A percentile compares a stretch with the other conserved stretches of the same genome.
These are phyloP conservation scores for Mycosphaerella sp. DNA, from an alignment of 2,329 filamentous ascomycete species.

Conservation along the genomic window DNA sequence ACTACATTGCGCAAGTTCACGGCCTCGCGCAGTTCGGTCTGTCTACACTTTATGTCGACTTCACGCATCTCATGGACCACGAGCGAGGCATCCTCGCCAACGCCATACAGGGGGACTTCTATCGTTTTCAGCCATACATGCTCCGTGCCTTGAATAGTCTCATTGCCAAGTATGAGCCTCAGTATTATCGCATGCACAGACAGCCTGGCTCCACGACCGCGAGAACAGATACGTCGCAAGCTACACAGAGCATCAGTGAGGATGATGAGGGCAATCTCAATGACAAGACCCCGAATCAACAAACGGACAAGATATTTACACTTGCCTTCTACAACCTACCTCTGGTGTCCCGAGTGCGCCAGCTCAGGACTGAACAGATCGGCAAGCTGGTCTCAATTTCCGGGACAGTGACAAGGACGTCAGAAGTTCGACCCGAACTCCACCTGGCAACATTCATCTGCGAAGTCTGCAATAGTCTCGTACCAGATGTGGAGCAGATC, in stretches of 20 bases:
- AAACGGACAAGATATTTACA: constrained; percentile 93
- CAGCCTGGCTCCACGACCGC: constrained; percentile 71
- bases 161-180: constrained; percentile 88
- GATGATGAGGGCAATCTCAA: constrained; percentile 51
- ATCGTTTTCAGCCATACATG: constrained; percentile 89
- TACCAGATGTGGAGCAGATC: constrained; percentile 91
- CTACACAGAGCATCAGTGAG: constrained; percentile 54
- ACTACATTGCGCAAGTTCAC: constrained; percentile 78
- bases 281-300: constrained; percentile 78
- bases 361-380: constrained; percentile 81
- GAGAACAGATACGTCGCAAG: constrained; percentile 54
- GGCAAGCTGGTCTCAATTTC: constrained; percentile 93
- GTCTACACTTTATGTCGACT: constrained; percentile 85
- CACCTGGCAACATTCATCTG: constrained; percentile 89
- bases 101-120: constrained; percentile 84
- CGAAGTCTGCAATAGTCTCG: constrained; percentile 74
- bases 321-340: constrained; percentile 91
- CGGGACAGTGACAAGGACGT: constrained; percentile 92
- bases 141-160: constrained; percentile 83
- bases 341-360: constrained; percentile 75
- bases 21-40: constrained; percentile 66
- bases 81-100: constrained; percentile 76
- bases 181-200: constrained; percentile 88
- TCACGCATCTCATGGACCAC: constrained; percentile 70
- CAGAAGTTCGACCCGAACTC: constrained; percentile 90